These are phyloP conservation scores for Calonectria crousiana DNA, from an alignment of 2,329 filamentous ascomycete genomes.

Conservation along the genomic window DNA sequence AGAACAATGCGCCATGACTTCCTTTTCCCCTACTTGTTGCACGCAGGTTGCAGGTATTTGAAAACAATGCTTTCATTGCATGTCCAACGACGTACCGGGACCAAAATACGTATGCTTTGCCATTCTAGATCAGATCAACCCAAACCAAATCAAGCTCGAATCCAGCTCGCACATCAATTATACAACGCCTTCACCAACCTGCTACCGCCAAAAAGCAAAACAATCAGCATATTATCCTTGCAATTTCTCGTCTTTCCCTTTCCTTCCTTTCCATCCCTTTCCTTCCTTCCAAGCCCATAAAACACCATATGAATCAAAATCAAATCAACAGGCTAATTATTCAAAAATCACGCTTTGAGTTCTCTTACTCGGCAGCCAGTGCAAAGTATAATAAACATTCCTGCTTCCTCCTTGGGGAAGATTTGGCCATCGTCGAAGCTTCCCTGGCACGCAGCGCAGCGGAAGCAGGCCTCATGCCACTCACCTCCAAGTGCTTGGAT, in stretches of 20 bases:
- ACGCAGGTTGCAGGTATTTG: not conserved
- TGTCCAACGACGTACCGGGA: not conserved
- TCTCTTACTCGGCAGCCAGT: conserved; percentile 71
- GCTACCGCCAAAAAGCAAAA: conserved; percentile 17
- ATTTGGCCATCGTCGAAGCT: conserved; percentile 75
- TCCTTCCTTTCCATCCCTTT: not conserved
- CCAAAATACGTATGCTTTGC: conserved; percentile 26
- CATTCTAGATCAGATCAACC: conserved; percentile 26
- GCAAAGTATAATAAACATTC: conserved; percentile 68
- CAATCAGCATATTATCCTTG: conserved; percentile 26
- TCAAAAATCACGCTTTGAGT: conserved; percentile 62
- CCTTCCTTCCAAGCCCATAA: conserved; percentile 3
- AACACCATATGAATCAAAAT: conserved; percentile 21
- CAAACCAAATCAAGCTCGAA: conserved; percentile 4
- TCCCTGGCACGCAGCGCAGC: conserved; percentile 74
- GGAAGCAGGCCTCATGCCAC: conserved; percentile 95
- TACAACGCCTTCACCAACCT: conserved; percentile 22
- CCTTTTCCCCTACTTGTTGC: not conserved
- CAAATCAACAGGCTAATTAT: conserved; percentile 2
- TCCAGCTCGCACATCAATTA: conserved; percentile 13
- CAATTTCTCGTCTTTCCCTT: not conserved
- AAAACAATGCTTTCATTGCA: conserved; percentile 10
- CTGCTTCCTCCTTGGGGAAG: conserved; percentile 67
- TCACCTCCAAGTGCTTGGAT: conserved; percentile 89
- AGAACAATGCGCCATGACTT: conserved; percentile 47